Percentiles rank a stretch among this genome's conserved stretches.
phyloP scores from a whole-genome alignment of 805 yeast genomes.

The Cyberlindnera sargentensis region DNA sequence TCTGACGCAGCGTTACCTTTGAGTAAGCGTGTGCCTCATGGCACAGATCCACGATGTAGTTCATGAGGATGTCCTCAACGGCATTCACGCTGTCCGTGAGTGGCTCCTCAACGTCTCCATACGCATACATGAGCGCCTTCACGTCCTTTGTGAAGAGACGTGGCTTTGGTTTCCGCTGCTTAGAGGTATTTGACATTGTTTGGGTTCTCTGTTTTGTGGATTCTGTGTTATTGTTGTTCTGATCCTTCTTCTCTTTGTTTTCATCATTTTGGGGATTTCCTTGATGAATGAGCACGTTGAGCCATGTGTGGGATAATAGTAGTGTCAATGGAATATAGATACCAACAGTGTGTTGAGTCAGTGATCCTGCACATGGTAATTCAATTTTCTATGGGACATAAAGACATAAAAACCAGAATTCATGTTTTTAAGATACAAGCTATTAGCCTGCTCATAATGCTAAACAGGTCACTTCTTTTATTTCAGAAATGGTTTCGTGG shows the following conservation, averaged over 20 bases:
- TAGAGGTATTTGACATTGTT: not conserved
- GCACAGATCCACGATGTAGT: conserved; percentile 56
- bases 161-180: conserved; percentile 29
- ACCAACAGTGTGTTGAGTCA: no score
- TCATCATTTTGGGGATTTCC: no score
- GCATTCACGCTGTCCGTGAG: conserved; percentile 57
- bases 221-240: not conserved
- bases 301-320: no score
- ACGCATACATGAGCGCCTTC: conserved; percentile 57
- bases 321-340: no score
- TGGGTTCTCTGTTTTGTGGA: not conserved
- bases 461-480: not conserved
- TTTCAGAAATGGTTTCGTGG: conserved; percentile 70
- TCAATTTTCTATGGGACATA: no score
- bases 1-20: conserved; percentile 45
- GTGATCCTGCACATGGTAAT: no score
- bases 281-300: no score
- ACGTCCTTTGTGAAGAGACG: conserved; percentile 43
- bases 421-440: no score
- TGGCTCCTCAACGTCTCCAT: conserved; percentile 67
- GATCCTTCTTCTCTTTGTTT: no score
- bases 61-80: conserved; percentile 60
- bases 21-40: conserved; percentile 46
- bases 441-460: no score
- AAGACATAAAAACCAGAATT: no score